Conservation (phyloP, 805 yeast genomes). For the Pichia pseudocactophila region DNA sequence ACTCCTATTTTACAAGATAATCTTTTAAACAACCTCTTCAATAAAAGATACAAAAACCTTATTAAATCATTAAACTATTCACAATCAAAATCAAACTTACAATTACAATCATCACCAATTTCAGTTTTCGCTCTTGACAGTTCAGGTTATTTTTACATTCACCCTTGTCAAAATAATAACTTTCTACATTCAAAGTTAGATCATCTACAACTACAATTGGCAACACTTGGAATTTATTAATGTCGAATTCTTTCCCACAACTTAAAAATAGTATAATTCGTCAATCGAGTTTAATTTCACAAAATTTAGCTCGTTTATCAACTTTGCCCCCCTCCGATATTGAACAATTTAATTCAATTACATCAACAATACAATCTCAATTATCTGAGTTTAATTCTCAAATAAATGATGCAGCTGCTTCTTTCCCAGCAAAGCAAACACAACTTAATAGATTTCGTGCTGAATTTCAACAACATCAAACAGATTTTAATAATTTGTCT, state of each 20-base stretch:
- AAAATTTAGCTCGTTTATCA: conserved; percentile 43
- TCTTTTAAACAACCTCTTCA: too few species aligned
- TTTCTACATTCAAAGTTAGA: too few species aligned
- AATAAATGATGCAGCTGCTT: conserved; percentile 41
- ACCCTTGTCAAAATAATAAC: conserved; percentile 14
- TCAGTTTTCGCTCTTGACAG: not conserved
- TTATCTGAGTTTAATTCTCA: conserved; percentile 45
- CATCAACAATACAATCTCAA: conserved; percentile 42
- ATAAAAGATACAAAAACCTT: too few species aligned
- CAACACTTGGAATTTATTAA: conserved; percentile 1
- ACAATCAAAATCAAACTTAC: too few species aligned
- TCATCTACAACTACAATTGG: not conserved
- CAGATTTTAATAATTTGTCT: conserved; percentile 42
- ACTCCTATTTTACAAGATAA: too few species aligned
- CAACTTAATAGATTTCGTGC: conserved; percentile 81
- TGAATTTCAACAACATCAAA: conserved; percentile 58
- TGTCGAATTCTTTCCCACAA: conserved; percentile 42
- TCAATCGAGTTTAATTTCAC: conserved; percentile 61
- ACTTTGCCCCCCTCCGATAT: conserved; percentile 33
- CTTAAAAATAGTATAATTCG: conserved; percentile 59
- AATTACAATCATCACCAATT: not conserved
- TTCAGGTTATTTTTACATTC: conserved; percentile 10
- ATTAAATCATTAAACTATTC: too few species aligned
- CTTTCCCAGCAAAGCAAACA: conserved; percentile 54
- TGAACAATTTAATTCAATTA: conserved; percentile 32